These are phyloP conservation scores for Batrachochytrium dendrobatidis DNA, from an alignment of 371 early-diverging fungal genomes.

Conservation along the genomic window DNA sequence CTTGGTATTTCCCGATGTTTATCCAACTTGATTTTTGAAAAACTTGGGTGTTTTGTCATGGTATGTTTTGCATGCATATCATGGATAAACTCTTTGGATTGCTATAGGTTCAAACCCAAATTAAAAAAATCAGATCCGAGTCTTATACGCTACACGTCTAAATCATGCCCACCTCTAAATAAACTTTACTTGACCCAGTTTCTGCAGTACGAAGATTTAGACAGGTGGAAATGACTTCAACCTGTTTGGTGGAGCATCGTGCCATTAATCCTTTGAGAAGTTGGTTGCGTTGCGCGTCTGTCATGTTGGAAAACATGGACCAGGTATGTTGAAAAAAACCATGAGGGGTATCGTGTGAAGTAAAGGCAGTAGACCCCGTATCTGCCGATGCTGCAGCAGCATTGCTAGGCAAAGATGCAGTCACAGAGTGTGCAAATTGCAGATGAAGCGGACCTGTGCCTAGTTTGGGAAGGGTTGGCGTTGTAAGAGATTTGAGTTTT, in stretches of 20 bases:
- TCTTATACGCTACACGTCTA: too few species aligned
- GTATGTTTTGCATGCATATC: too few species aligned
- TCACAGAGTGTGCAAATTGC: neutral
- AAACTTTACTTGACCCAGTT: too few species aligned
- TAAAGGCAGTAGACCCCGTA: neutral
- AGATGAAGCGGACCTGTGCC: neutral
- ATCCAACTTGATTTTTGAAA: too few species aligned
- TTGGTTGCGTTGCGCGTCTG: constrained; percentile 32
- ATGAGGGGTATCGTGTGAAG: constrained; percentile 11
- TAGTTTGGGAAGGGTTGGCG: neutral
- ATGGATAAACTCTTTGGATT: too few species aligned
- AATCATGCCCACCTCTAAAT: too few species aligned
- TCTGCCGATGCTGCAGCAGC: neutral
- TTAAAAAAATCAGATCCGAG: too few species aligned
- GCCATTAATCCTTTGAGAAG: constrained; percentile 35
- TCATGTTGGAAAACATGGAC: constrained; percentile 31
- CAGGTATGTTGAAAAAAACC: constrained; percentile 32
- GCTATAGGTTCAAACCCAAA: too few species aligned
- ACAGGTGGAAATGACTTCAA: constrained; percentile 32
- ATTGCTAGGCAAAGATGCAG: neutral
- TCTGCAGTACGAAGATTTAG: constrained; percentile 26
- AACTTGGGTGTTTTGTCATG: too few species aligned
- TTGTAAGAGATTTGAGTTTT: too few species aligned
- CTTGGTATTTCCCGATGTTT: too few species aligned
- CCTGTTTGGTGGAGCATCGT: constrained; percentile 31